Percentiles rank a stretch among this genome's conserved stretches.
These are phyloP conservation scores for Colletotrichum scovillei DNA, from an alignment of 2,329 filamentous ascomycete species.

Conservation along the genomic window DNA sequence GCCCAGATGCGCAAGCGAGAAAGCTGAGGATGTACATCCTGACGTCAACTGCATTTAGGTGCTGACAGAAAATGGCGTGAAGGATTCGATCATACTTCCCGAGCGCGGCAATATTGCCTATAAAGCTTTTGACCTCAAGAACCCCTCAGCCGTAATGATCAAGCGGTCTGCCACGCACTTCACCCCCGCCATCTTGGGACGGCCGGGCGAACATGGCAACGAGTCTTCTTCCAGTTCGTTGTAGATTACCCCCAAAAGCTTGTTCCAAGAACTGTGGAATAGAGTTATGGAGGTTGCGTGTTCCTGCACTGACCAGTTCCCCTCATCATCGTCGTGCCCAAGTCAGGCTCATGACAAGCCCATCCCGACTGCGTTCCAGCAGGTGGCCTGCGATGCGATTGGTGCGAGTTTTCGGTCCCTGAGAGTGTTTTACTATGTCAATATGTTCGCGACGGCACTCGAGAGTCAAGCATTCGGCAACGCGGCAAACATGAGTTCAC, in stretches of 20 bases:
- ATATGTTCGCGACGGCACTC: neutral
- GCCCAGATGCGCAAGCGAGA: neutral
- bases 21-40: conserved; percentile 2
- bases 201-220: neutral
- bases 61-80: neutral
- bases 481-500: neutral
- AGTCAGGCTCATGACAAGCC: neutral
- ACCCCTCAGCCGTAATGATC: neutral
- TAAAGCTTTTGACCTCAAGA: neutral
- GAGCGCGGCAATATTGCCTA: neutral
- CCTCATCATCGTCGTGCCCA: conserved; percentile 3
- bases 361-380: neutral
- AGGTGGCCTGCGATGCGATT: neutral
- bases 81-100: neutral
- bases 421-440: neutral
- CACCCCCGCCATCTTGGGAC: neutral
- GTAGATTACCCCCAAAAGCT: neutral
- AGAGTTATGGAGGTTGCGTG: neutral
- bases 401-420: neutral
- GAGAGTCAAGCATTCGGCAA: neutral
- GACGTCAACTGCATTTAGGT: too few species aligned
- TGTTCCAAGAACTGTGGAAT: neutral
- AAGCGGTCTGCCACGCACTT: neutral
- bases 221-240: neutral
- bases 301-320: neutral